Base-by-base conservation (phyloP, 306 rosid species). In the Spatholobus suberectus region DNA sequence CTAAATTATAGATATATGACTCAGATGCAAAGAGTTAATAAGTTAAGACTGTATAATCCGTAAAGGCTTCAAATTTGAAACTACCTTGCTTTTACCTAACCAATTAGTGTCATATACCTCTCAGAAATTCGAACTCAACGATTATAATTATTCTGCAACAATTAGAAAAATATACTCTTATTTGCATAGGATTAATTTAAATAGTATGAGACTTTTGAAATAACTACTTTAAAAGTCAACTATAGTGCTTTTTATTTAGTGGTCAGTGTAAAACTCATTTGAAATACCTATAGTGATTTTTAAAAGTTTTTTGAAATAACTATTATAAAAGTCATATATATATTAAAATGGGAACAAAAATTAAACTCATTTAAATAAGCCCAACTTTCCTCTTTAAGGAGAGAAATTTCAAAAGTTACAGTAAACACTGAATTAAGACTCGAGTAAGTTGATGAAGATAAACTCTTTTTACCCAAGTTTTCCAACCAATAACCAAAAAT, bases 1-100 rank as follows among this genome's bases (percentile, higher is more conserved):
- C 84, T 78, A 82, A n/a, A n/a, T n/a, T n/a, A n/a, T n/a, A n/a
- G n/a, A n/a, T 72, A 35, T 27, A 15, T 61, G 62, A 65, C 69
- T 40, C 2, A 47, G 35, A 66, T 55, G 40, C 51, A 34, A 8
- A 1, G 26, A 67, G 46, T 54, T 52, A 67, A 51, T 17, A 34
- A 38, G 17, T 24, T 6, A 70, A 40, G 62, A 70, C 44, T 55
- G 13, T 26, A 43, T 29, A 38, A 61, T 67, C 35, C 66, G 61
- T 11, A 51, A 26, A 35, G 20, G 75, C 37, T 66, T 80, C 77
- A 68, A 66, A 65, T 14, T 54, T 84, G 75, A 71, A 57, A 63
- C 41, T 43, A 34, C 66, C 43, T 23, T 55, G 15, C 7, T 12
- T 83, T 69, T 43, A 58, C 17, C 24, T 32, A 51, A 67, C 23